Percentiles rank a stretch among this genome's conserved stretches.
Evolutionary conservation across 2,329 filamentous ascomycete species (phyloP).

Genomic region (Alternaria gaisen): DNA sequence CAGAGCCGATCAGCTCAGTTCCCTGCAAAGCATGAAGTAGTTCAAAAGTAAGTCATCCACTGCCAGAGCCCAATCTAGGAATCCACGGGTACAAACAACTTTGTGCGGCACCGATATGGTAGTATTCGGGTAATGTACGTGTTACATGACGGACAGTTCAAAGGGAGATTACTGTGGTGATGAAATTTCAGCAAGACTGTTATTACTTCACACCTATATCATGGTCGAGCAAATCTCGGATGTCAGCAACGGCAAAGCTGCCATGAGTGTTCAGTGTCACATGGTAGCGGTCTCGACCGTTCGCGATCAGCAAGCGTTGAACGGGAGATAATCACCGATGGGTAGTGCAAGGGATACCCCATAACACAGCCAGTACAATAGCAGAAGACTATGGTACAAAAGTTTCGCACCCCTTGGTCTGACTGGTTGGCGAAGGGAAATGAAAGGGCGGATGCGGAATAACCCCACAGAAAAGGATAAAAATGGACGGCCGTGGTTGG

Average conservation of each 20-base stretch:
- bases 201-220: background rate
- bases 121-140: background rate
- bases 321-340: slow-evolving; percentile 11
- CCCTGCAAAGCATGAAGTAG: slow-evolving; percentile 1
- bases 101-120: background rate
- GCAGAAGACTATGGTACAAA: background rate
- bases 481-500: slow-evolving; percentile 10
- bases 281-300: slow-evolving; percentile 12
- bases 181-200: background rate
- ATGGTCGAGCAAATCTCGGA: slow-evolving; percentile 1
- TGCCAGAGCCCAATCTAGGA: background rate
- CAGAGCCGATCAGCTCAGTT: background rate
- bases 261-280: background rate
- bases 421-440: slow-evolving; percentile 13
- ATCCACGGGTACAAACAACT: background rate
- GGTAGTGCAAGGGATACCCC: slow-evolving; percentile 7
- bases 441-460: slow-evolving; percentile 16
- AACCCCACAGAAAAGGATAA: slow-evolving; percentile 14
- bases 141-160: background rate
- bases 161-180: background rate
- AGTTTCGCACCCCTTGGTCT: slow-evolving; percentile 1
- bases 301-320: slow-evolving; percentile 9
- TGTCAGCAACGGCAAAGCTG: slow-evolving; percentile 6
- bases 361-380: background rate
- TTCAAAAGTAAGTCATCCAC: background rate